These are phyloP conservation scores for Tetradesmus lagerheimii DNA, from an alignment of 139 green algal species.

Conservation along the genomic window DNA sequence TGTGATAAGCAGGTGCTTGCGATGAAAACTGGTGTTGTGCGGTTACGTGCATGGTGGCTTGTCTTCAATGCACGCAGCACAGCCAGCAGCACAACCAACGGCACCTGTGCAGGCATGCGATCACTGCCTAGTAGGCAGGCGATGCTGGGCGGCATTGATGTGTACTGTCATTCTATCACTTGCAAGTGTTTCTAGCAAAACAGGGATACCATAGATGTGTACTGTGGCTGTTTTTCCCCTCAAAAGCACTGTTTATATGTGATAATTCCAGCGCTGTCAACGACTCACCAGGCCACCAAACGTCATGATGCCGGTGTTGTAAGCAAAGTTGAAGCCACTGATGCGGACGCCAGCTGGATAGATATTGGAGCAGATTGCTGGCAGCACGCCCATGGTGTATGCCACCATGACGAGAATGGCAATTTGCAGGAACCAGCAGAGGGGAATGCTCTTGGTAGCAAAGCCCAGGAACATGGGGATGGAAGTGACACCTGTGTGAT, in stretches of 20 bases:
- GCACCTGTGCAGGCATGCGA: too few relatives aligned
- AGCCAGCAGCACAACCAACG: too few relatives aligned
- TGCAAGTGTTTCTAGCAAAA: too few relatives aligned
- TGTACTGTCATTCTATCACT: too few relatives aligned
- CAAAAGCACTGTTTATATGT: too few relatives aligned
- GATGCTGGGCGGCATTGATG: too few relatives aligned
- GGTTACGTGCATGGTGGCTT: too few relatives aligned
- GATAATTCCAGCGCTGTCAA: neutral
- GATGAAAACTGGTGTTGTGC: too few relatives aligned
- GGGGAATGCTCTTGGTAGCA: neutral
- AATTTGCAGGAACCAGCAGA: slow-evolving; percentile 31
- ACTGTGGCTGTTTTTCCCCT: slow-evolving; percentile 20
- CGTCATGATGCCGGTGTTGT: slow-evolving; percentile 12
- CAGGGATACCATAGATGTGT: slow-evolving; percentile 29
- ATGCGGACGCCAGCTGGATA: slow-evolving; percentile 41
- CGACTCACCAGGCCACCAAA: neutral
- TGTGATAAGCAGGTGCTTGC: neutral
- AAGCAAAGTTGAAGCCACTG: slow-evolving; percentile 37
- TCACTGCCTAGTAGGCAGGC: too few relatives aligned
- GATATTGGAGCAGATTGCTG: slow-evolving; percentile 16
- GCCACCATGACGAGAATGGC: neutral
- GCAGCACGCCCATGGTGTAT: slow-evolving; percentile 35
- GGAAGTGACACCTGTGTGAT: slow-evolving; percentile 3
- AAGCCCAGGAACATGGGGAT: slow-evolving; percentile 39
- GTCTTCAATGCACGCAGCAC: too few relatives aligned